Percentiles rank a stretch among this genome's conserved stretches.
These are phyloP conservation scores for Solanum gandarillasii DNA, from an alignment of 257 asterid species.

Conservation along the genomic window DNA sequence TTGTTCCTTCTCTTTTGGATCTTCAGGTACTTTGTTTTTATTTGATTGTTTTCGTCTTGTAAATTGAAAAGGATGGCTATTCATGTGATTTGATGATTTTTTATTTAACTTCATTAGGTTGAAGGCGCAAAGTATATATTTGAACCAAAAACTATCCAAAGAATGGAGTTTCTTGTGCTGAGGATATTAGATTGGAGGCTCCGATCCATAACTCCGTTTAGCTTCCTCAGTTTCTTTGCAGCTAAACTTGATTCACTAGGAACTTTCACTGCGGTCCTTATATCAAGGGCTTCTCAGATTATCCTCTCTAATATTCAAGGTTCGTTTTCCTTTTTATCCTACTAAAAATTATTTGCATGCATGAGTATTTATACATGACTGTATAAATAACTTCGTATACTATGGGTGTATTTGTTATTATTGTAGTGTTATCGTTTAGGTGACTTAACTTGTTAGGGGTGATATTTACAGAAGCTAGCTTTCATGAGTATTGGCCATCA, in stretches of 20 bases:
- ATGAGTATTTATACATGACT: neutral
- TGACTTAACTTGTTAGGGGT: neutral
- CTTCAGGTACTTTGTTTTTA: constrained; percentile 50
- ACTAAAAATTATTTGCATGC: neutral
- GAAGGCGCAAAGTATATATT: constrained; percentile 65
- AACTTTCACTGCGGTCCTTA: constrained; percentile 46
- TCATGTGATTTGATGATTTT: neutral
- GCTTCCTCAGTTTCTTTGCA: constrained; percentile 63
- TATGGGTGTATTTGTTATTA: neutral
- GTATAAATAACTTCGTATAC: neutral
- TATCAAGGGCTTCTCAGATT: constrained; percentile 55
- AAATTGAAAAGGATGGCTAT: neutral
- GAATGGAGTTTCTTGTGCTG: constrained; percentile 87
- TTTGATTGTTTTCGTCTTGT: neutral
- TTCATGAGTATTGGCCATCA: constrained; percentile 76
- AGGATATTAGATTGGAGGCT: constrained; percentile 84
- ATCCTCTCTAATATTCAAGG: constrained; percentile 73
- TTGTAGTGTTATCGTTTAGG: neutral
- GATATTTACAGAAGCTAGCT: constrained; percentile 40
- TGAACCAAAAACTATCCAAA: constrained; percentile 62
- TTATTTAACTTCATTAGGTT: constrained; percentile 28
- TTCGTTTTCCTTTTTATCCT: neutral
- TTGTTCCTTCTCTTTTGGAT: constrained; percentile 86
- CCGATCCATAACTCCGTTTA: constrained; percentile 66
- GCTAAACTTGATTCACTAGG: constrained; percentile 66